phyloP scores from a whole-genome alignment of 2,329 filamentous ascomycete species.

The Amauroascus verrucosus region DNA sequence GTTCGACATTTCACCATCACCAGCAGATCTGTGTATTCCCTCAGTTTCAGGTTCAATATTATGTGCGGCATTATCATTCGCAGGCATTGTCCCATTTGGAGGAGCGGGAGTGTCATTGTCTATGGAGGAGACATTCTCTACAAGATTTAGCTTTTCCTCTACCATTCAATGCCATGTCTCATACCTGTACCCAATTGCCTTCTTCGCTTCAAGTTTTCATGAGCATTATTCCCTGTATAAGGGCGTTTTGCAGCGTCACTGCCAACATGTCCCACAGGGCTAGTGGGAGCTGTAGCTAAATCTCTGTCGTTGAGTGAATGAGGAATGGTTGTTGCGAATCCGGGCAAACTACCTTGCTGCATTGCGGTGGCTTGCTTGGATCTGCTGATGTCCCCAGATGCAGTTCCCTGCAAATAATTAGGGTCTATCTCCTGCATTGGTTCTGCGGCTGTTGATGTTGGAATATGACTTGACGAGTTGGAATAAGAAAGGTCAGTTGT shows the following conservation, averaged over 20 bases:
- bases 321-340: no score
- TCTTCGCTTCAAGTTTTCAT: background rate
- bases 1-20: no score
- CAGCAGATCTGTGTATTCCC: no score
- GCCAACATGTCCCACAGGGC: background rate
- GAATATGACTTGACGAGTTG: no score
- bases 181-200: background rate
- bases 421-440: no score
- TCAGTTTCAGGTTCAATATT: no score
- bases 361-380: no score
- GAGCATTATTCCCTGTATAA: background rate
- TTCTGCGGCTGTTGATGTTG: no score
- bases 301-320: background rate
- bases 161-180: background rate
- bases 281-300: background rate
- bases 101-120: background rate
- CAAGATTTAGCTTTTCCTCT: background rate
- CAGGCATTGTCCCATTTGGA: background rate
- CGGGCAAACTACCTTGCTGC: background rate
- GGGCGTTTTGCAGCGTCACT: background rate
- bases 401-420: no score
- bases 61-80: background rate
- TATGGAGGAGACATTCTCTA: background rate
- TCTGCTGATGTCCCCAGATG: no score
- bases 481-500: no score